Base-by-base conservation (phyloP, 805 yeast species). In the Candida nemodendra region DNA sequence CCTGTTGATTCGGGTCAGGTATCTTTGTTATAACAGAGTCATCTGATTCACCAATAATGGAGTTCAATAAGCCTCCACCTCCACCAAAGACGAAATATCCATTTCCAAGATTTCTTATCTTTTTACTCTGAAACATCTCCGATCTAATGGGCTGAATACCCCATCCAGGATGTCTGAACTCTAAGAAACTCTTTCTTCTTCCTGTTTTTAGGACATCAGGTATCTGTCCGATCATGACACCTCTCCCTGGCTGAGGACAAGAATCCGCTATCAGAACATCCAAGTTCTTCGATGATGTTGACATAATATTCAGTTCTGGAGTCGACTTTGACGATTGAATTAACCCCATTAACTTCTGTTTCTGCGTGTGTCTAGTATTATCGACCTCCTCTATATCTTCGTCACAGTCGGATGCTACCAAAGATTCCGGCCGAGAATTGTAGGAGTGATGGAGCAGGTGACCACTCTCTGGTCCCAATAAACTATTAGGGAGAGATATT, bases 31-130 rank as follows among this genome's bases (percentile, higher is more conserved):
- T n/a, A n/a, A n/a, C n/a, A n/a, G 18, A 12, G 2, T 44, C 47
- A 16, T 34, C 30, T 12, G 30, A 28, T 15, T 38, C 43, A 12
- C 30, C 37, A 16, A 50, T 41, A 3, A 42, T 44, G 23, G 42
- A 45, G 28, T 45, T 39, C 28, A 53, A 18, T 8, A 51, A 34
- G 4, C 48, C 47, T 28, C 49, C 42, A 16, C 50, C 48, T 12
- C 53, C 56, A 3, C 51, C 47, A 19, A 53, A 41, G 3, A 50
- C 49, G 27, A 52, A 52, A 26, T 53, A 50, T 4, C 54, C 55
- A 18, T 50, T 42, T 0, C 56, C 57, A 14, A 53, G 27, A 11
- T 36, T 16, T 11, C 33, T 27, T 3, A 26, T 17, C n/a, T 31
- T 40, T 9, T 23, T 34, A 26, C 27, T 22, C 13, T 26, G 19